phyloP scores from a whole-genome alignment of 139 green algal species.

The Haematococcus lacustris region DNA sequence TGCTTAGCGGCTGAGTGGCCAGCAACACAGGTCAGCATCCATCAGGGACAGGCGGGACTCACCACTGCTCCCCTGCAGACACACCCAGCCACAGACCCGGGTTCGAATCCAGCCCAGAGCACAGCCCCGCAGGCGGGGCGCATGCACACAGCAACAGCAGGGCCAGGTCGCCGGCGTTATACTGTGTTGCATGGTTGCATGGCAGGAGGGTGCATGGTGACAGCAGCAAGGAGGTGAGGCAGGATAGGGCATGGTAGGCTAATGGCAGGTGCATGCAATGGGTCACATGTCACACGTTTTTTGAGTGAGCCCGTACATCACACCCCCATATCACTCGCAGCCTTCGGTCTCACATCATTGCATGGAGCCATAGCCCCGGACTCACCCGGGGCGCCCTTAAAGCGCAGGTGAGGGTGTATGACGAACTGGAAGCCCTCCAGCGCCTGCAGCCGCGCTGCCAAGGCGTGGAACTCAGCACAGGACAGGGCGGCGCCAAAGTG shows the following conservation, averaged over 20 bases:
- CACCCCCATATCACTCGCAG: neutral
- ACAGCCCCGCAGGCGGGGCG: no score
- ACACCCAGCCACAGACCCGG: no score
- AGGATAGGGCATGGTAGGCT: neutral
- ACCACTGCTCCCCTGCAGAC: no score
- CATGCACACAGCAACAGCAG: no score
- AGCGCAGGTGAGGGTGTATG: conserved; percentile 76
- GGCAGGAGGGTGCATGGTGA: neutral
- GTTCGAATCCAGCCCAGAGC: no score
- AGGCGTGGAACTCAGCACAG: conserved; percentile 59
- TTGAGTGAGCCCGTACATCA: neutral
- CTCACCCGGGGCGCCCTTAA: conserved; percentile 53
- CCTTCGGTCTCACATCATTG: neutral
- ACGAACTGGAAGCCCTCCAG: conserved; percentile 44
- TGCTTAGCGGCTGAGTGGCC: no score
- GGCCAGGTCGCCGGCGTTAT: no score
- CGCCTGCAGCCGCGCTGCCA: conserved; percentile 47
- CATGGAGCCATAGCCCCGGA: conserved; percentile 25
- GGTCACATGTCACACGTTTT: neutral
- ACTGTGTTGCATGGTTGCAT: no score
- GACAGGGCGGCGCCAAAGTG: conserved; percentile 70
- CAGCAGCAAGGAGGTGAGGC: neutral
- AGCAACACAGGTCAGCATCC: no score
- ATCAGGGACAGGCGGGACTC: no score
- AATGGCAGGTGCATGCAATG: neutral